Percentiles rank a stretch among this genome's conserved stretches.
Conservation (phyloP, 208 protist species). For the Dictyostelium gargantuum region DNA sequence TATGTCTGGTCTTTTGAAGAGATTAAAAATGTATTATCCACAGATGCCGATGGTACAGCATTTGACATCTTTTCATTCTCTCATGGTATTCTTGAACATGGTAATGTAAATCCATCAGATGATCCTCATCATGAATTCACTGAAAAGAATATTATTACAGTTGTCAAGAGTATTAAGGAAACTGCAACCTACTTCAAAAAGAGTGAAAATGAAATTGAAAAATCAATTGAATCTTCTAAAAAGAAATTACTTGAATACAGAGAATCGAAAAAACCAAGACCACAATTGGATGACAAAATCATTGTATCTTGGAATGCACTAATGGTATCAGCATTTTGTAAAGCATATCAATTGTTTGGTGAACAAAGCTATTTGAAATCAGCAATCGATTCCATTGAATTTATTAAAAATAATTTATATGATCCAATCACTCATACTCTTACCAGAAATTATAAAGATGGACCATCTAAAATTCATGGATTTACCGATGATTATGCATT, state of each 20-base stretch:
- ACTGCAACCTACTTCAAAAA: slow-evolving; percentile 57
- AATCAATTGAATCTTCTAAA: neutral
- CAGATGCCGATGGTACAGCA: too few species aligned
- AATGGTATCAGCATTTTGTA: slow-evolving; percentile 19
- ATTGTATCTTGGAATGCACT: slow-evolving; percentile 76
- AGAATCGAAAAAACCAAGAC: slow-evolving; percentile 32
- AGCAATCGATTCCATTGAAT: slow-evolving; percentile 38
- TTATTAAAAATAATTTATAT: slow-evolving; percentile 63
- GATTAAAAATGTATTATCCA: neutral
- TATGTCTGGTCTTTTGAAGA: slow-evolving; percentile 67
- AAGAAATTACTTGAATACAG: neutral
- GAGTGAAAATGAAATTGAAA: neutral
- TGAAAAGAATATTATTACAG: slow-evolving; percentile 9
- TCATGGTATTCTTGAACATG: neutral
- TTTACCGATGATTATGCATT: slow-evolving; percentile 77
- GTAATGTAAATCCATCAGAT: neutral
- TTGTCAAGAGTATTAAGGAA: slow-evolving; percentile 16
- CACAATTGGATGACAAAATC: slow-evolving; percentile 74
- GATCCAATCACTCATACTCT: neutral
- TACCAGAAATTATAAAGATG: slow-evolving; percentile 60
- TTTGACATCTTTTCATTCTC: neutral
- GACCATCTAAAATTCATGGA: slow-evolving; percentile 37
- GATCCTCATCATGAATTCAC: slow-evolving; percentile 52
- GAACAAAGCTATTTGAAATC: slow-evolving; percentile 32
- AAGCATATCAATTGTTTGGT: neutral